Evolutionary conservation across 768 basidiomycete genomes (phyloP), one percentile per base, ranked within the genome.

Genomic region (Leccinum uliginosum): DNA sequence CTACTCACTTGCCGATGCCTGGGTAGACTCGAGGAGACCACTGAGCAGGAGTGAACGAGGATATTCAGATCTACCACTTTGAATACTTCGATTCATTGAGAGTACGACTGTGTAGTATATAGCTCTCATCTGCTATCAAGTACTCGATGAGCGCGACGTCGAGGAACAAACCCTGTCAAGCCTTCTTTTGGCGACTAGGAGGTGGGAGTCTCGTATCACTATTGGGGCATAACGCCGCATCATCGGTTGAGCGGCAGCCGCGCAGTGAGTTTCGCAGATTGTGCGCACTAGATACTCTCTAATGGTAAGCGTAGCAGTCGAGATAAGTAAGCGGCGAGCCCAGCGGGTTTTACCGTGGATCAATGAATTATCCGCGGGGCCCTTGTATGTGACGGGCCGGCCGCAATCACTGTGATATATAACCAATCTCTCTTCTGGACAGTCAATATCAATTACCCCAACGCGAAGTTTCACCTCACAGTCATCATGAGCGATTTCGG

Each of bases 401-500:
- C 21, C 14, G 15, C 4, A 15, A 9, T n/a, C n/a, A n/a, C n/a
- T n/a, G n/a, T n/a, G 17, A 38, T 47, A 47, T 47, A 47, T 27
- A 26, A 47, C 15, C 9, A 26, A 26, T 15, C 23, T 14, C 1
- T 40, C 5, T 14, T 21, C 19, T n/a, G n/a, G 23, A 46, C 24
- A 26, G 8, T 27, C n/a, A 11, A 29, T n/a, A n/a, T n/a, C n/a
- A n/a, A n/a, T n/a, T n/a, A 32, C n/a, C 24, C 3, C 14, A 27
- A 17, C 24, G 10, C 14, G n/a, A n/a, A n/a, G n/a, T 34, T 38
- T 24, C 26, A 46, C 6, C 19, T 27, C 24, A 15, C 51, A 38
- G 4, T 47, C 40, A 60, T 2, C 54, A 65, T 69, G 61, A 6
- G 52, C 6, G 57, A 61, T 40, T 58, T 58, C n/a, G 24, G 15